These are phyloP conservation scores for Yarrowia sp. DNA, from an alignment of 805 yeast species.

Conservation along the genomic window DNA sequence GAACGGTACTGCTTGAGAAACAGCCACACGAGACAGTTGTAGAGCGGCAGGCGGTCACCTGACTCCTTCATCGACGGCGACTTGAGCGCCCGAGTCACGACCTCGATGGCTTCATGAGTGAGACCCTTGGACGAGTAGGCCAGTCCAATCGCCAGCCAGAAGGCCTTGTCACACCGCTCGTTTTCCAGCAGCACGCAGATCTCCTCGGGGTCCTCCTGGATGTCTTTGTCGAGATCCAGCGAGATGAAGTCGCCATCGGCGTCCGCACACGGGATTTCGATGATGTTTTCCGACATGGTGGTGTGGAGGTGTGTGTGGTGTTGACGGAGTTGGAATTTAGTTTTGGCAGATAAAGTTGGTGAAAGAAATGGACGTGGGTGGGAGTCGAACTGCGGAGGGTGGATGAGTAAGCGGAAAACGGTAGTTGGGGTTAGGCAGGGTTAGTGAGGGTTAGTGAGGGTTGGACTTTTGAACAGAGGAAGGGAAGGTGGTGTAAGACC, in stretches of 20 bases:
- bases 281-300: constrained; percentile 46
- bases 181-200: constrained; percentile 77
- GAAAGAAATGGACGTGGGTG: no score
- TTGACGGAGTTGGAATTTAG: not conserved
- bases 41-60: constrained; percentile 60
- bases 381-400: no score
- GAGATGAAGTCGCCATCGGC: constrained; percentile 81
- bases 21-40: constrained; percentile 77
- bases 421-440: no score
- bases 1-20: constrained; percentile 49
- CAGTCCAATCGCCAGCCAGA: constrained; percentile 83
- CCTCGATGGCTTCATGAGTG: constrained; percentile 66
- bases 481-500: no score
- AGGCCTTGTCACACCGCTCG: constrained; percentile 75
- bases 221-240: constrained; percentile 77
- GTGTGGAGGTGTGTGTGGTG: not conserved
- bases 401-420: no score
- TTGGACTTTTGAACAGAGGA: no score
- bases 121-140: constrained; percentile 75
- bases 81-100: constrained; percentile 66
- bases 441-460: no score
- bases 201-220: constrained; percentile 90
- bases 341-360: not conserved
- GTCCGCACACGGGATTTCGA: constrained; percentile 74
- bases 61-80: constrained; percentile 45